Conservation (phyloP, 169 alveolate genomes). For the Plasmodium cynomolgi region DNA sequence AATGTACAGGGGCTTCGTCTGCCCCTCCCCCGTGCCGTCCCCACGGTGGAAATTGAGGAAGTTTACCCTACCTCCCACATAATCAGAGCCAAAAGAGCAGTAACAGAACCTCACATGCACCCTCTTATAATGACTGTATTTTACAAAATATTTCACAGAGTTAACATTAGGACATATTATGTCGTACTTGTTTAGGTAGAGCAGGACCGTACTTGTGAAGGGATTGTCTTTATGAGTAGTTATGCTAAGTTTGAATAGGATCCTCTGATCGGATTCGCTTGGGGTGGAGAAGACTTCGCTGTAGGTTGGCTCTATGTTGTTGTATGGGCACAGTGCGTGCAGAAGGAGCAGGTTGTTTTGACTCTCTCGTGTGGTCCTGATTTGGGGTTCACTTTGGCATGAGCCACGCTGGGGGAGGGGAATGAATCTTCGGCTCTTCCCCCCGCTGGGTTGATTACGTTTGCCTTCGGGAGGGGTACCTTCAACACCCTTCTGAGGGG, state of each 20-base stretch:
- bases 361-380: background rate
- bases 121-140: constrained; percentile 9
- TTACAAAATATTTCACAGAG: constrained; percentile 32
- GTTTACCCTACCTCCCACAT: background rate
- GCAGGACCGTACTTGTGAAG: background rate
- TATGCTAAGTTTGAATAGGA: background rate
- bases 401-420: background rate
- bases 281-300: constrained; percentile 4
- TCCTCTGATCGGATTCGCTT: background rate
- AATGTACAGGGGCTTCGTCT: constrained; percentile 13
- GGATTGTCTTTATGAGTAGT: background rate
- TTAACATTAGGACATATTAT: constrained; percentile 44
- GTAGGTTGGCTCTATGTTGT: constrained; percentile 11
- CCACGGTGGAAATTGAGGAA: constrained; percentile 8
- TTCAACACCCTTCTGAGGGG: too few relatives aligned
- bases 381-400: background rate
- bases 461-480: background rate
- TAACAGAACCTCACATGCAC: constrained; percentile 2
- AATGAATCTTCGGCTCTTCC: background rate
- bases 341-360: background rate
- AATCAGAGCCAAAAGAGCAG: background rate
- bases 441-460: background rate
- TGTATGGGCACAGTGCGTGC: constrained; percentile 44
- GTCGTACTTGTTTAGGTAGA: constrained; percentile 35
- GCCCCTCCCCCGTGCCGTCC: background rate